Evolutionary conservation across 2,329 filamentous ascomycete genomes (phyloP).

Genomic region (Botrytis fragariae): DNA sequence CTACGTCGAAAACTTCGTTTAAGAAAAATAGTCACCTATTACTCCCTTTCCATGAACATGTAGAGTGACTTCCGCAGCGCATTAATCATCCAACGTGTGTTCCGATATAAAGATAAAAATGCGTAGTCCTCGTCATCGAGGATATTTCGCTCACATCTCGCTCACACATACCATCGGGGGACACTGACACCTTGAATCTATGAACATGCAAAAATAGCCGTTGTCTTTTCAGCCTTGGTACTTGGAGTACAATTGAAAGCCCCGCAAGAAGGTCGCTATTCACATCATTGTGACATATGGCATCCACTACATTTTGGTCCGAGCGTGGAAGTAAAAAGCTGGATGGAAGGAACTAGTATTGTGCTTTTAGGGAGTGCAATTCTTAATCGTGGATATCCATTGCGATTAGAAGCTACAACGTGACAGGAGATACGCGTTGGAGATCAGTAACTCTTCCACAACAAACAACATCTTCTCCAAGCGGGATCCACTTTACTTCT

Average conservation of each 20-base stretch:
- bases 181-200: not conserved
- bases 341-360: not conserved
- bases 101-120: not conserved
- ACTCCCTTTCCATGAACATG: not conserved
- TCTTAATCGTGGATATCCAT: not conserved
- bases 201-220: not conserved
- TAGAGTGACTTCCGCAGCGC: not conserved
- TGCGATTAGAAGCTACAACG: not conserved
- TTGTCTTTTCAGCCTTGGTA: not conserved
- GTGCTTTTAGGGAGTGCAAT: not conserved
- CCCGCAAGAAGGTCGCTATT: not conserved
- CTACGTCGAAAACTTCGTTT: not conserved
- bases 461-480: slow-evolving; percentile 31
- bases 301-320: not conserved
- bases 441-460: slow-evolving; percentile 21
- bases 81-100: not conserved
- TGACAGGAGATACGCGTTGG: no score
- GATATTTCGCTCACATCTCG: not conserved
- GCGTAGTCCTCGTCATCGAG: no score
- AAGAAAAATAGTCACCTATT: not conserved
- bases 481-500: slow-evolving; percentile 27
- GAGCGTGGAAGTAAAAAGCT: not conserved
- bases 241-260: not conserved
- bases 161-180: not conserved
- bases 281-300: not conserved